Base-by-base conservation (phyloP, 2,329 filamentous ascomycete genomes). In the Ascochyta rabiei region DNA sequence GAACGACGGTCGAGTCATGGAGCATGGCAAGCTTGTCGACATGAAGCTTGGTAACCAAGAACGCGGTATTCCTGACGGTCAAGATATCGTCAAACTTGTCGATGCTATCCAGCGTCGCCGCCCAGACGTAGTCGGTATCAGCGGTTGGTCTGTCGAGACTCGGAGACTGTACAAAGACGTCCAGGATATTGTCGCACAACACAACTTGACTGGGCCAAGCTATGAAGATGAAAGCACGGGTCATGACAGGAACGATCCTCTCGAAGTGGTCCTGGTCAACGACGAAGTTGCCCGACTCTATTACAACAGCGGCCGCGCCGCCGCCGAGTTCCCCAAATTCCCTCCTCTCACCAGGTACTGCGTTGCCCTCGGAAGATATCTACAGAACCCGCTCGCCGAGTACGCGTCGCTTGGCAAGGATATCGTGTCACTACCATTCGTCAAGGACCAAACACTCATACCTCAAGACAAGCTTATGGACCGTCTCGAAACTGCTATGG, bases 201-300 rank as follows among this genome's bases (percentile, higher is more conserved):
- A 91, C 71, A 84, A 89, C 45, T 81, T 99, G 9, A 87, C 87
- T 64, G 89, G 91, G 3, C 86, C 90, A 13, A 86, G 91, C n/a
- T 96, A 90, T 67, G 87, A 92, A 46, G 90, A 96, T 61, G 79
- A 81, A 1, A 89, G 93, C n/a, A 76, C 77, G 10, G 86, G 85
- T 24, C 86, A 86, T 51, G 88, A 92, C 57, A 84, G 87, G 53
- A 89, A 82, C 53, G 92, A 96, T 68, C 85, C 86, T 10, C 81
- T 99, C 26, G 93, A 98, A 55, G 89, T 98, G 9, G 82, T 98
- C 26, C 86, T 96, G 49, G 90, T 97, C 59, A 97, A 98, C 66
- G 95, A 99, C 67, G 95, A 99, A 77, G 92, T 97, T 44, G 95
- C 95, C n/a, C 87, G 95, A 39, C 84, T 98, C 4, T 99, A 97